Percentiles rank a stretch among this genome's conserved stretches.
Evolutionary conservation across 768 basidiomycete genomes (phyloP).

Genomic region (Strobilomyces echinocephalus): DNA sequence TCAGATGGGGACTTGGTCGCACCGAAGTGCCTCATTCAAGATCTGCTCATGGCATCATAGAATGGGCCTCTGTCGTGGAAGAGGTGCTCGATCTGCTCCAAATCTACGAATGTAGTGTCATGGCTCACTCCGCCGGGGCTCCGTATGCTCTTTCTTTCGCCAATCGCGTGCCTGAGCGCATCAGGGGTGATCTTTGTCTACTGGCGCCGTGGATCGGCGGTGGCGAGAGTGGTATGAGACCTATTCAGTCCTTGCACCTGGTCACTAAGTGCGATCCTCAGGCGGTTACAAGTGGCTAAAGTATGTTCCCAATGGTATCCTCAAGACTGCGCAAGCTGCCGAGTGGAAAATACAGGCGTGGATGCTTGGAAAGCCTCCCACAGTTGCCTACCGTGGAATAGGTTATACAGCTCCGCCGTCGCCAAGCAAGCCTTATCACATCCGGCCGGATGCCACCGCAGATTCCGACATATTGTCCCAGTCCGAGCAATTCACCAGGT

Average conservation of each 20-base stretch:
- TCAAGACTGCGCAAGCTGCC: slow-evolving; percentile 93
- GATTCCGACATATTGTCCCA: slow-evolving; percentile 21
- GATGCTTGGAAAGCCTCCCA: slow-evolving; percentile 95
- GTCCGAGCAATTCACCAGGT: slow-evolving; percentile 16
- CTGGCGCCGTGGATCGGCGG: slow-evolving; percentile 97
- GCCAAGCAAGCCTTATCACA: slow-evolving; percentile 27
- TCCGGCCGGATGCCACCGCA: slow-evolving; percentile 16
- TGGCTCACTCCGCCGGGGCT: slow-evolving; percentile 95
- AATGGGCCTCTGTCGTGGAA: slow-evolving; percentile 89
- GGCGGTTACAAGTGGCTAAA: slow-evolving; percentile 95
- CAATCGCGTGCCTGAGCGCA: slow-evolving; percentile 65
- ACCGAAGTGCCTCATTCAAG: slow-evolving; percentile 65
- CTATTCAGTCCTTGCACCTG: not conserved
- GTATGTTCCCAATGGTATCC: slow-evolving; percentile 87
- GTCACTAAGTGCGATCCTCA: slow-evolving; percentile 27
- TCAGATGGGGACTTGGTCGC: slow-evolving; percentile 88
- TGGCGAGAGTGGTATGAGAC: slow-evolving; percentile 72
- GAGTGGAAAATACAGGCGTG: slow-evolving; percentile 97
- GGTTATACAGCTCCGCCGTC: slow-evolving; percentile 59
- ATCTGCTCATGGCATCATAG: slow-evolving; percentile 73
- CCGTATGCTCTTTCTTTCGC: slow-evolving; percentile 92
- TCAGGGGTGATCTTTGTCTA: slow-evolving; percentile 80
- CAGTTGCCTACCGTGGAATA: slow-evolving; percentile 78
- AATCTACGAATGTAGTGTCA: slow-evolving; percentile 76
- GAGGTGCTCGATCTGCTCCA: slow-evolving; percentile 81